Conservation (phyloP, 345 rosid species). For the Kandelia obovata region DNA sequence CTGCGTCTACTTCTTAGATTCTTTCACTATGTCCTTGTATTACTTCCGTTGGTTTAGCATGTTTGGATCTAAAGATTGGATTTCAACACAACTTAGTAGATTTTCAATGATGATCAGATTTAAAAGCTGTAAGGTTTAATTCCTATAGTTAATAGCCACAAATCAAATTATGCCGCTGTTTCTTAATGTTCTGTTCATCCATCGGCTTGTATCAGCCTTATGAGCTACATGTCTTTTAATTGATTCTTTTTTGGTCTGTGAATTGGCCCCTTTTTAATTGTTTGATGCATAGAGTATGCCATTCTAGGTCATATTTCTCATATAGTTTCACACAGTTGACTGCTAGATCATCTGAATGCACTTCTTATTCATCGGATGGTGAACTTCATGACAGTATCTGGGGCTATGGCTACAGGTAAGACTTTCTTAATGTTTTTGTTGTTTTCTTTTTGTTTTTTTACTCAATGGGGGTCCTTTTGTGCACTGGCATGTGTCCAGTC, state of each 20-base stretch:
- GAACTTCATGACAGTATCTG: conserved; percentile 54
- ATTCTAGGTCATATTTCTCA: neutral
- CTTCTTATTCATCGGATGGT: conserved; percentile 49
- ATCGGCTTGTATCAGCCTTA: no score
- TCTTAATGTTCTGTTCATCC: no score
- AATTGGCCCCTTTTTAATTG: no score
- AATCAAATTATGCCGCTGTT: neutral
- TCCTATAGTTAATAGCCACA: neutral
- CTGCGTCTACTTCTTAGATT: no score
- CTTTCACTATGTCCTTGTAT: neutral
- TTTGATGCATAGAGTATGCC: neutral
- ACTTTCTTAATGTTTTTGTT: neutral
- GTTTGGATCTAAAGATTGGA: neutral
- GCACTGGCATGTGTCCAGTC: no score
- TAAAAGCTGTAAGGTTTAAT: neutral
- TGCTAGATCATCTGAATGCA: conserved; percentile 49
- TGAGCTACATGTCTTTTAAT: no score
- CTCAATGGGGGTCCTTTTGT: no score
- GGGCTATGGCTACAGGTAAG: conserved; percentile 60
- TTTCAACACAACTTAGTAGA: neutral
- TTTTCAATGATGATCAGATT: neutral
- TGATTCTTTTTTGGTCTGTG: no score
- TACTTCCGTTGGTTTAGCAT: neutral
- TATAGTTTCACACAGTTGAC: conserved; percentile 42
- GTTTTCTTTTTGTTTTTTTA: neutral